Conservation (phyloP, 805 yeast genomes). For the Pichia exigua region DNA sequence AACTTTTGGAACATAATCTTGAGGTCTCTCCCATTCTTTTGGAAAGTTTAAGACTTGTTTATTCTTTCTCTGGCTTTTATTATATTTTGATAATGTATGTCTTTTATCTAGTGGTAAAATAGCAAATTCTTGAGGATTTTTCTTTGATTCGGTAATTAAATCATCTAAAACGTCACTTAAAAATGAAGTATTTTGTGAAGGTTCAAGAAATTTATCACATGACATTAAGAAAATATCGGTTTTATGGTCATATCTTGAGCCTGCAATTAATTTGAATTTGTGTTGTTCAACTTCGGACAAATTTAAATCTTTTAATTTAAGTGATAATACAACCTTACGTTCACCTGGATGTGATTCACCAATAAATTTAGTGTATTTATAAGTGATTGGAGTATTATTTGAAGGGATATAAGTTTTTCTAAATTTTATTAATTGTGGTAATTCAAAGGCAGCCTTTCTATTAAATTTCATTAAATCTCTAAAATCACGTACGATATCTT, state of each 20-base stretch:
- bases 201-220: slow-evolving; percentile 57
- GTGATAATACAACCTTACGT: slow-evolving; percentile 56
- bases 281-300: slow-evolving; percentile 49
- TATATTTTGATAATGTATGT: slow-evolving; percentile 44
- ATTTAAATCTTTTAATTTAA: slow-evolving; percentile 45
- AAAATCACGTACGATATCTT: slow-evolving; percentile 59
- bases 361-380: slow-evolving; percentile 63
- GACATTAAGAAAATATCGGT: slow-evolving; percentile 57
- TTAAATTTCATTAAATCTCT: slow-evolving; percentile 70
- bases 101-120: slow-evolving; percentile 81
- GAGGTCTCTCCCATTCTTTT: slow-evolving; percentile 67
- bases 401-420: slow-evolving; percentile 60
- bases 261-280: slow-evolving; percentile 73
- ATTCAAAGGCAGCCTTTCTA: slow-evolving; percentile 84
- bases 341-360: slow-evolving; percentile 69
- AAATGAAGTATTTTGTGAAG: slow-evolving; percentile 79
- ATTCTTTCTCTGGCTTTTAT: slow-evolving; percentile 33
- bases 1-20: neutral
- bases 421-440: slow-evolving; percentile 74
- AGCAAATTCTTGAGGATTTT: slow-evolving; percentile 48
- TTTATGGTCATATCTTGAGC: slow-evolving; percentile 61
- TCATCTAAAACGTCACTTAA: slow-evolving; percentile 56
- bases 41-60: slow-evolving; percentile 51
- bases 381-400: slow-evolving; percentile 46
- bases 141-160: slow-evolving; percentile 59